A percentile compares a stretch with the other conserved stretches of the same genome.
Conservation (phyloP, 1,139 yeast species). For the Candida frijolesensis region DNA sequence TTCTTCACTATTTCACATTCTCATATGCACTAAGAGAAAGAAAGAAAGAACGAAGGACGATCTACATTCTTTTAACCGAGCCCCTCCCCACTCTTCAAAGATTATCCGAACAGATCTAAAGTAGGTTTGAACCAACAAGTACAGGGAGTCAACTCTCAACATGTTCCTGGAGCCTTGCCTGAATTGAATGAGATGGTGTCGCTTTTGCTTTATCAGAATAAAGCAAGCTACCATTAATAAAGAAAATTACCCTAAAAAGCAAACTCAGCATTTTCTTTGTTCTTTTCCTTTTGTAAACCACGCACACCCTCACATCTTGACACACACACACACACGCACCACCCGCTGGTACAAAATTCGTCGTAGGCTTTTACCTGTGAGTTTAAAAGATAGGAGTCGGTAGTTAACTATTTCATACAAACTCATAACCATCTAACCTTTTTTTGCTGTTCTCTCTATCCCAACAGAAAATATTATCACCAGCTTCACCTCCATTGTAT, state of each 20-base stretch:
- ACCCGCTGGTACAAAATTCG: no score
- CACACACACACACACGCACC: neutral
- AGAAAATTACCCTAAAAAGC: slow-evolving; percentile 4
- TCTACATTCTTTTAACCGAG: neutral
- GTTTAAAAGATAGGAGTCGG: no score
- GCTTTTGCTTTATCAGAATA: neutral
- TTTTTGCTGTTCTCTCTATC: neutral
- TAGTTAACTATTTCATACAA: no score
- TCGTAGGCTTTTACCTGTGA: no score
- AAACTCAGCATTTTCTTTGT: neutral
- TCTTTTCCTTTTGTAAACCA: neutral
- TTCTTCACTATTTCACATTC: neutral
- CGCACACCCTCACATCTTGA: neutral
- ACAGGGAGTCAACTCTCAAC: no score
- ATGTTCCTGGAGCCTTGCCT: neutral
- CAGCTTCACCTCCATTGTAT: neutral
- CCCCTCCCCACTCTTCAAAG: no score
- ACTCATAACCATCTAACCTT: no score
- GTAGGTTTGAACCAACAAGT: neutral
- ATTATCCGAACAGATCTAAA: no score
- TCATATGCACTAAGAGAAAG: neutral
- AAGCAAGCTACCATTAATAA: neutral
- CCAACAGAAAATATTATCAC: neutral
- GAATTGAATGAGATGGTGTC: neutral
- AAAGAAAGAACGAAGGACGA: neutral